Evolutionary conservation across 1,139 yeast genomes (phyloP), one percentile per base, ranked within the genome.

Genomic region (Saccharomyces hybrid): DNA sequence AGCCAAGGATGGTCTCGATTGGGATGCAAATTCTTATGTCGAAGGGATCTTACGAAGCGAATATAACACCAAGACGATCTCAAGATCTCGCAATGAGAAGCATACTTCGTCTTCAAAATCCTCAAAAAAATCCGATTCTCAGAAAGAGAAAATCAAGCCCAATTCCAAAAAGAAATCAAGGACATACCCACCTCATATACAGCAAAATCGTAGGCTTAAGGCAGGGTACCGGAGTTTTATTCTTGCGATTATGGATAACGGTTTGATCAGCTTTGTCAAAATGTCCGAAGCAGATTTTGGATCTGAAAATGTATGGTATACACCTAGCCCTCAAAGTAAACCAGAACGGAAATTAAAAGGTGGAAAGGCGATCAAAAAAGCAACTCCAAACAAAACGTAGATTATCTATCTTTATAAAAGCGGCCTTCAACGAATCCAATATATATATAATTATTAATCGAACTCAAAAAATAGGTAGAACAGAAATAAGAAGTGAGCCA

Each of bases 171-270:
- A 69, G 30, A 20, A 30, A n/a, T 13, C 31, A 11, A 47, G 25
- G 60, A 57, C 64, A 5, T 31, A 50, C 4, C 52, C 63, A 6
- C 59, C 61, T 5, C 60, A 60, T 47, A 54, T 59, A 5, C 60
- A 55, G 64, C 68, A 65, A 71, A 53, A 68, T 71, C 60, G 71
- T 61, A 58, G 75, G 64, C 57, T 75, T 11, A 75, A 73, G 53
- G 57, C 59, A 52, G 95, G 93, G 0, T 67, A 75, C 53, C 71
- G 83, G 30, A 75, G 75, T 27, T 75, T 84, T 4, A 70, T 86
- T 1, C 58, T 88, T 23, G 95, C 95, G 0, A 74, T 84, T 0
- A 79, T 87, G 2, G 91, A 86, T 64, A 77, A 81, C 59, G 96
- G 96, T 0, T 75, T 86, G 4, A 78, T 88, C 5, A 86, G 84